Evolutionary conservation across 164 flowering plant species (phyloP).

Genomic region (Aristolochia californica): DNA sequence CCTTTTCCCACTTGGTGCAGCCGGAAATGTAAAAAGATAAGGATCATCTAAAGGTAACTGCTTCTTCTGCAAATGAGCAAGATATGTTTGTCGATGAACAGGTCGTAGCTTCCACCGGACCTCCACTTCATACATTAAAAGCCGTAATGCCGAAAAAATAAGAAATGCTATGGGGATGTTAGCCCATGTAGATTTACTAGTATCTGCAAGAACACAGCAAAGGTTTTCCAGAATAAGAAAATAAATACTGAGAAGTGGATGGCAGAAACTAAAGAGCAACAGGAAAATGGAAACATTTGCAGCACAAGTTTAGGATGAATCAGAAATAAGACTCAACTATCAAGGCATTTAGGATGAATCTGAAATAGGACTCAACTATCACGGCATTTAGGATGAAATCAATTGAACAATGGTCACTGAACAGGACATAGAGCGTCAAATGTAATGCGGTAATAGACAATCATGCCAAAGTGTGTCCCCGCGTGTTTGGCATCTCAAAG

Average conservation of each 20-base stretch:
- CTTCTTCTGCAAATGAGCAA: conserved; percentile 70
- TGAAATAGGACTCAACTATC: neutral
- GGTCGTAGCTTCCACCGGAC: conserved; percentile 49
- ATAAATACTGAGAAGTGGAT: neutral
- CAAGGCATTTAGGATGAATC: neutral
- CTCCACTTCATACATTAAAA: conserved; percentile 61
- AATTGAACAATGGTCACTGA: too few species aligned
- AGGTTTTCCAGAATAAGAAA: neutral
- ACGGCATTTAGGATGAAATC: neutral
- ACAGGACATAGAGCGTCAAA: too few species aligned
- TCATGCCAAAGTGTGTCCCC: too few species aligned
- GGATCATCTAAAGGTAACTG: conserved; percentile 73
- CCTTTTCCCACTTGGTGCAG: conserved; percentile 58
- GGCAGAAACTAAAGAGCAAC: neutral
- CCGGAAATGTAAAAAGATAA: conserved; percentile 40
- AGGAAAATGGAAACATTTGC: neutral
- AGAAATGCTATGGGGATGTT: conserved; percentile 77
- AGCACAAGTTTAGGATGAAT: neutral
- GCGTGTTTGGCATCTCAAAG: too few species aligned
- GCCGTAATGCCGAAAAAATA: conserved; percentile 42
- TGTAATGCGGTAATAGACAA: too few species aligned
- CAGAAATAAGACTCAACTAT: neutral
- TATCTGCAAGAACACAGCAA: conserved; percentile 31
- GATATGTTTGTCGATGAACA: conserved; percentile 30
- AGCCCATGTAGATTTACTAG: conserved; percentile 93